Percentiles rank a stretch among this genome's conserved stretches.
Conservation (phyloP, 768 basidiomycete species). For the Amanita subjunquillea region DNA sequence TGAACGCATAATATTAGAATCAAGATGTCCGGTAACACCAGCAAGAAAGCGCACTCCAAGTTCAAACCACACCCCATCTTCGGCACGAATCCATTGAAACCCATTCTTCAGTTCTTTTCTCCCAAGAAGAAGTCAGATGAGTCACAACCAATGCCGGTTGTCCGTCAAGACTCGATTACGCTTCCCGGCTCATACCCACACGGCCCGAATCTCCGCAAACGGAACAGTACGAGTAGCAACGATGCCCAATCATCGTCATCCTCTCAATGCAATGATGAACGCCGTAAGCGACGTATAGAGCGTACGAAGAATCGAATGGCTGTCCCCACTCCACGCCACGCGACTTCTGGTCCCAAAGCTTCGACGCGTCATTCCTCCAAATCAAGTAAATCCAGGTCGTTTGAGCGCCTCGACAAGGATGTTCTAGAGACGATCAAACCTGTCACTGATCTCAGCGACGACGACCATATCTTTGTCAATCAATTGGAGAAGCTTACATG, state of each 20-base stretch:
- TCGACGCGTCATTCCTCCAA: neutral
- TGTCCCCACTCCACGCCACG: neutral
- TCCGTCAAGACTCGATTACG: neutral
- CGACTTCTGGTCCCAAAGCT: neutral
- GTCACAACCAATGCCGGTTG: neutral
- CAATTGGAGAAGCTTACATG: neutral
- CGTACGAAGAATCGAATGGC: slow-evolving; percentile 4
- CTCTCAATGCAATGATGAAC: neutral
- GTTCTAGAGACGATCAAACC: neutral
- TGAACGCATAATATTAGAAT: neutral
- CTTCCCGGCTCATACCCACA: neutral
- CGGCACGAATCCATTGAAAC: neutral
- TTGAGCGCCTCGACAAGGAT: neutral
- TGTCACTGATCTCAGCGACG: neutral
- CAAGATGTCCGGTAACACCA: neutral
- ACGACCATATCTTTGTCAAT: slow-evolving; percentile 1
- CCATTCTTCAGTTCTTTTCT: slow-evolving; percentile 2
- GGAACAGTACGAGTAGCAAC: neutral
- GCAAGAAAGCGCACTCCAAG: slow-evolving; percentile 1
- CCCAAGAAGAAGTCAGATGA: neutral
- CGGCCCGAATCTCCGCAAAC: neutral
- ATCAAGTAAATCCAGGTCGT: neutral
- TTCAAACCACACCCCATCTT: slow-evolving; percentile 5
- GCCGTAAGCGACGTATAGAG: slow-evolving; percentile 1
- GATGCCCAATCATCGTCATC: neutral